phyloP scores from a whole-genome alignment of 768 basidiomycete genomes.

The Mycena rebaudengoi region DNA sequence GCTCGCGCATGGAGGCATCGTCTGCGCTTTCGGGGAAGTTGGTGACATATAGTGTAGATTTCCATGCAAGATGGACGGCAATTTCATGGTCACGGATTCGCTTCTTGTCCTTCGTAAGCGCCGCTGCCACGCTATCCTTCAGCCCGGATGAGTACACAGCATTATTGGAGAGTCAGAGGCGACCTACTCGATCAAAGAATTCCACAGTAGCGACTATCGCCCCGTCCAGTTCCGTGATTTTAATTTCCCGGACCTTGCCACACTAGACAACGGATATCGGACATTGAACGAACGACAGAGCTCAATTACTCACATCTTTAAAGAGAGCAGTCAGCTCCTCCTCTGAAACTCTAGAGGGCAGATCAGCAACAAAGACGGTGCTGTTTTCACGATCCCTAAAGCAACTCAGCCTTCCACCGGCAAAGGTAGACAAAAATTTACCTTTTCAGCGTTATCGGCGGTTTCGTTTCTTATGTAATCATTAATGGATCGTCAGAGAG shows the following conservation, averaged over 20 bases:
- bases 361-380: slow-evolving; percentile 86
- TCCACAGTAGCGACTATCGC: slow-evolving; percentile 87
- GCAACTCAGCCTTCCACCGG: background rate
- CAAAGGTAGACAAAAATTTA: slow-evolving; percentile 33
- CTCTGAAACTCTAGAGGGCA: slow-evolving; percentile 65
- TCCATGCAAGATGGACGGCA: slow-evolving; percentile 90
- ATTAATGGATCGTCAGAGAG: background rate
- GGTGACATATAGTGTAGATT: slow-evolving; percentile 93
- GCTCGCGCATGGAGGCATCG: slow-evolving; percentile 73
- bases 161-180: background rate
- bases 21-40: slow-evolving; percentile 92
- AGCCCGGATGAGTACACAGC: slow-evolving; percentile 8
- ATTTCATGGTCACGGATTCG: slow-evolving; percentile 79
- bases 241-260: slow-evolving; percentile 86
- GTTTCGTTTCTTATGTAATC: slow-evolving; percentile 49
- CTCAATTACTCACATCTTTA: slow-evolving; percentile 72
- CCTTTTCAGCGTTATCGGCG: slow-evolving; percentile 69
- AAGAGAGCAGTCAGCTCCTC: slow-evolving; percentile 79
- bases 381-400: slow-evolving; percentile 93
- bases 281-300: background rate
- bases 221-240: slow-evolving; percentile 69
- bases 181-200: slow-evolving; percentile 70
- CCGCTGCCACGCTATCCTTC: slow-evolving; percentile 84
- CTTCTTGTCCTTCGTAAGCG: slow-evolving; percentile 95
- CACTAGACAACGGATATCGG: slow-evolving; percentile 60